Evolutionary conservation across 148 eudicot genomes (phyloP).

Genomic region (Amaranthus hypochondriacus): DNA sequence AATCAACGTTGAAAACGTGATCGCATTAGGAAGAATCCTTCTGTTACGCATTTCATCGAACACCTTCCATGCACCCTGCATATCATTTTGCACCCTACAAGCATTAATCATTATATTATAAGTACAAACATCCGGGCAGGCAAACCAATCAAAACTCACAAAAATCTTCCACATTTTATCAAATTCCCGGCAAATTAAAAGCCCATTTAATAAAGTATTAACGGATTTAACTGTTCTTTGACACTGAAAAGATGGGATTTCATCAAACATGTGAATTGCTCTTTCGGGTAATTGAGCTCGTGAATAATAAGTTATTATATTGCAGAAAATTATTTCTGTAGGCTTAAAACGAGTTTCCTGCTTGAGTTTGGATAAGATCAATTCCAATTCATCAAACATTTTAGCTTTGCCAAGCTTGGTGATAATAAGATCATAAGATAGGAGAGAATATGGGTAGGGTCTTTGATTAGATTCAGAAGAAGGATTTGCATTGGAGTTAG

Average conservation of each 20-base stretch:
- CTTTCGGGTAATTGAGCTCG: conserved; percentile 42
- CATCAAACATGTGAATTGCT: conserved; percentile 48
- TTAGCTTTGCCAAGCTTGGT: conserved; percentile 76
- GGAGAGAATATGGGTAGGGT: conserved; percentile 54
- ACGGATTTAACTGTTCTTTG: conserved; percentile 55
- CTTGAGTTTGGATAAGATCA: conserved; percentile 44
- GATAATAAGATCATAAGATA: conserved; percentile 71
- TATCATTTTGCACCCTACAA: conserved; percentile 32
- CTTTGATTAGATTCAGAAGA: conserved; percentile 19
- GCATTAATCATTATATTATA: conserved; percentile 69
- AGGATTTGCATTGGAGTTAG: conserved; percentile 32
- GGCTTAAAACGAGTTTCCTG: conserved; percentile 47
- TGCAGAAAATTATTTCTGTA: conserved; percentile 62
- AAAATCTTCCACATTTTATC: conserved; percentile 37
- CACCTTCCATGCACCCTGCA: conserved; percentile 52
- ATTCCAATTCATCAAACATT: conserved; percentile 59
- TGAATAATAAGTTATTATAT: conserved; percentile 49
- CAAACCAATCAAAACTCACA: conserved; percentile 38
- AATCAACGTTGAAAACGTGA: conserved; percentile 67
- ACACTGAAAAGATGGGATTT: conserved; percentile 54
- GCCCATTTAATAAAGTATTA: conserved; percentile 55
- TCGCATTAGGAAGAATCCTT: conserved; percentile 44
- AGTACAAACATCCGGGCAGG: conserved; percentile 57
- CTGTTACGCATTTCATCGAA: conserved; percentile 71
- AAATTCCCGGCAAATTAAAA: conserved; percentile 45